Percentiles rank a stretch among this genome's conserved stretches.
phyloP scores from a whole-genome alignment of 1,284 basidiomycete genomes.

The Cryptococcus floricola region DNA sequence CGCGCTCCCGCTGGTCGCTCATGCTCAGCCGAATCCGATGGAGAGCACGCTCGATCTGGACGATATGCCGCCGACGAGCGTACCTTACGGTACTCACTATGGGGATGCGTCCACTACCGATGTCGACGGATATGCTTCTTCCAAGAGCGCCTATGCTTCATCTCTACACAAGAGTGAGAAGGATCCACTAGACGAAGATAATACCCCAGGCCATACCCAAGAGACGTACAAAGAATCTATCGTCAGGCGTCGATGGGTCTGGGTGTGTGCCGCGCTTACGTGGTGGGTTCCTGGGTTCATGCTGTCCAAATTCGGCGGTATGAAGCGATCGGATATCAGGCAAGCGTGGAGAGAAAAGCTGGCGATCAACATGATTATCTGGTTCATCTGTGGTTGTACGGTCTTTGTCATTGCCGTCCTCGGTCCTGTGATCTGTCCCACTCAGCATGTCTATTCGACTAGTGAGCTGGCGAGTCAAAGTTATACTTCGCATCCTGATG shows the following conservation, averaged over 20 bases:
- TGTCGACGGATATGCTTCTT: slow-evolving; percentile 87
- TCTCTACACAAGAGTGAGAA: slow-evolving; percentile 70
- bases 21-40: slow-evolving; percentile 69
- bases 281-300: slow-evolving; percentile 80
- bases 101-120: slow-evolving; percentile 78
- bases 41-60: slow-evolving; percentile 61
- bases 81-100: slow-evolving; percentile 62
- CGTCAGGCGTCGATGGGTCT: slow-evolving; percentile 80
- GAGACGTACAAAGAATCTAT: slow-evolving; percentile 79
- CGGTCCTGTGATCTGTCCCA: slow-evolving; percentile 87
- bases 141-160: slow-evolving; percentile 85
- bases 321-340: slow-evolving; percentile 90
- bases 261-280: slow-evolving; percentile 82
- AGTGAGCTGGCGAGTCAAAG: slow-evolving; percentile 73
- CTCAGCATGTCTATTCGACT: slow-evolving; percentile 80
- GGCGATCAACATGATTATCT: slow-evolving; percentile 92
- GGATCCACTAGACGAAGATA: slow-evolving; percentile 66
- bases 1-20: slow-evolving; percentile 64
- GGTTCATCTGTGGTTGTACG: slow-evolving; percentile 82
- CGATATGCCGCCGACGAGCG: slow-evolving; percentile 57
- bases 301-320: slow-evolving; percentile 69
- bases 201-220: slow-evolving; percentile 73
- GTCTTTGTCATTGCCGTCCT: slow-evolving; percentile 91
- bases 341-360: slow-evolving; percentile 98
- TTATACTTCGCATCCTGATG: slow-evolving; percentile 60